Evolutionary conservation across 805 yeast species (phyloP).

Genomic region (Suhomyces emberorum): DNA sequence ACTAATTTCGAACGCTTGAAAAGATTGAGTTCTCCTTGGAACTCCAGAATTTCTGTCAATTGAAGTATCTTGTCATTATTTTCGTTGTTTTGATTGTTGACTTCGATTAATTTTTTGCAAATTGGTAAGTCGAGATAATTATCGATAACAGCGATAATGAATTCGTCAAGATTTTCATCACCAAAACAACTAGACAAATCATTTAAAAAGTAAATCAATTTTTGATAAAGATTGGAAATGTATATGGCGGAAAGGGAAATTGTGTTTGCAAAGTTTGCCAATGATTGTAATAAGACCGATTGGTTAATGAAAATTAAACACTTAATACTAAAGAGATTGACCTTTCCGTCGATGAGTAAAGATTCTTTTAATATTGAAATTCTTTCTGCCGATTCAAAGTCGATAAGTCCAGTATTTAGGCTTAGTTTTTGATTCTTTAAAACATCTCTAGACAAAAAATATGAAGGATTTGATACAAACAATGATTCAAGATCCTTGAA

Average conservation of each 20-base stretch:
- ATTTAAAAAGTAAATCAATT: slow-evolving; percentile 38
- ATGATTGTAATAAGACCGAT: slow-evolving; percentile 31
- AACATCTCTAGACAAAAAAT: not conserved
- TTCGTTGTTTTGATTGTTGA: slow-evolving; percentile 13
- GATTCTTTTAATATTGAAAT: slow-evolving; percentile 2
- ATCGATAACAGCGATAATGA: slow-evolving; percentile 38
- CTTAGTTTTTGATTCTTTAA: not conserved
- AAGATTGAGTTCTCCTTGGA: slow-evolving; percentile 48
- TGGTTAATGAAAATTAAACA: slow-evolving; percentile 36
- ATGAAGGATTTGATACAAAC: slow-evolving; percentile 10
- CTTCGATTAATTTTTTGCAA: slow-evolving; percentile 24
- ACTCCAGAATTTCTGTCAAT: slow-evolving; percentile 30
- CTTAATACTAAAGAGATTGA: slow-evolving; percentile 24
- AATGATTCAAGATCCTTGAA: slow-evolving; percentile 21
- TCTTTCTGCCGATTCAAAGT: slow-evolving; percentile 3
- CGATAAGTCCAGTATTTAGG: not conserved
- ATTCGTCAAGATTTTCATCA: slow-evolving; percentile 29
- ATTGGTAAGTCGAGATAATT: slow-evolving; percentile 32
- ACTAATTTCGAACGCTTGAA: slow-evolving; percentile 44
- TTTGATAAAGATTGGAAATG: slow-evolving; percentile 37
- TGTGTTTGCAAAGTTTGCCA: slow-evolving; percentile 35
- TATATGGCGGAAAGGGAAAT: slow-evolving; percentile 41
- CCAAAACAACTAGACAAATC: slow-evolving; percentile 28
- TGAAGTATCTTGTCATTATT: slow-evolving; percentile 6
- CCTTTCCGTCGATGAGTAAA: slow-evolving; percentile 4